phyloP scores from a whole-genome alignment of 1,284 basidiomycete species.

The Austroboletus niveus region DNA sequence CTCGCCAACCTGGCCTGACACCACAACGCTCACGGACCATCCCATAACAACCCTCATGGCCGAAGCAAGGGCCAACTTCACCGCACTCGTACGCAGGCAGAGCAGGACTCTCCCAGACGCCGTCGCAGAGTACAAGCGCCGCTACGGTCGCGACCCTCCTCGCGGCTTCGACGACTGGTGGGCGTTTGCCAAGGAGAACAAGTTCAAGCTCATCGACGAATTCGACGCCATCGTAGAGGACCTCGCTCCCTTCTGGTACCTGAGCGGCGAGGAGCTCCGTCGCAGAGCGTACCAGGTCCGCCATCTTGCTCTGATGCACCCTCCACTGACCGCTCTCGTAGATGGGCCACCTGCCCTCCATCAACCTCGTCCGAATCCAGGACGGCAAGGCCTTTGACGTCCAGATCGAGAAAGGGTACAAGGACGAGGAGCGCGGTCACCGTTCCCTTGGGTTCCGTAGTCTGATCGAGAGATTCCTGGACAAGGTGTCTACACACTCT shows the following conservation, averaged over 20 bases:
- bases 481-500: slow-evolving; percentile 45
- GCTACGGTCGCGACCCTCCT: slow-evolving; percentile 81
- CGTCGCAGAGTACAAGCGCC: slow-evolving; percentile 71
- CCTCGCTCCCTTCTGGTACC: slow-evolving; percentile 75
- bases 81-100: slow-evolving; percentile 66
- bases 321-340: slow-evolving; percentile 27
- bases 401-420: slow-evolving; percentile 58
- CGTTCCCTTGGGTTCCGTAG: slow-evolving; percentile 73
- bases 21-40: slow-evolving; percentile 44
- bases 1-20: slow-evolving; percentile 17
- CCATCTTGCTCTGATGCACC: neutral
- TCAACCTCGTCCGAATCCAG: slow-evolving; percentile 80
- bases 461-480: slow-evolving; percentile 73
- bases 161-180: slow-evolving; percentile 91
- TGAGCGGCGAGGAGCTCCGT: slow-evolving; percentile 73
- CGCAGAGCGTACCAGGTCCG: slow-evolving; percentile 67
- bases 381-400: slow-evolving; percentile 64
- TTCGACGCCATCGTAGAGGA: slow-evolving; percentile 84
- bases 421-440: slow-evolving; percentile 69
- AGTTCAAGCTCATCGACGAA: slow-evolving; percentile 85
- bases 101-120: slow-evolving; percentile 75
- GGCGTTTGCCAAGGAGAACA: slow-evolving; percentile 71
- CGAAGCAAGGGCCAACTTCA: slow-evolving; percentile 68
- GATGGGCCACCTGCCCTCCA: slow-evolving; percentile 77
- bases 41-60: slow-evolving; percentile 83